Evolutionary conservation across 2,329 filamentous ascomycete species (phyloP).

Genomic region (Paecilomyces niveus): DNA sequence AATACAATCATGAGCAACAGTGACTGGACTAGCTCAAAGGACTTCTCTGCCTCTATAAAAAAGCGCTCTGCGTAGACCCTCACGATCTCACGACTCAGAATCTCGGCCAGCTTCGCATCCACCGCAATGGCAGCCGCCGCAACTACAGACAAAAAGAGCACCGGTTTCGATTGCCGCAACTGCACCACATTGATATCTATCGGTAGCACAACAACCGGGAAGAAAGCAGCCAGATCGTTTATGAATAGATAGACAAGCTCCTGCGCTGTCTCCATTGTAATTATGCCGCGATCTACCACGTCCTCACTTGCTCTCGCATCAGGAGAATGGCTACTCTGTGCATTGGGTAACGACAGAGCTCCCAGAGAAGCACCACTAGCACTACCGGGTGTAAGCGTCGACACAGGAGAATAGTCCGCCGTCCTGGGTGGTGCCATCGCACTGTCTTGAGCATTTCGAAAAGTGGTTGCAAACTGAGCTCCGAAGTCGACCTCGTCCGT

Average conservation of each 20-base stretch:
- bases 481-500: conserved; percentile 16
- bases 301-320: conserved; percentile 15
- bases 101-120: conserved; percentile 34
- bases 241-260: conserved; percentile 25
- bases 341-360: conserved; percentile 12
- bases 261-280: conserved; percentile 23
- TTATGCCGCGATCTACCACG: conserved; percentile 24
- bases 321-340: conserved; percentile 11
- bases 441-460: conserved; percentile 14
- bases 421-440: conserved; percentile 8
- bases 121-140: conserved; percentile 56
- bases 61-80: conserved; percentile 42
- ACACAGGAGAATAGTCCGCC: conserved; percentile 19
- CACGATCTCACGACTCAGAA: conserved; percentile 43
- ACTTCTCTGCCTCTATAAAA: conserved; percentile 45
- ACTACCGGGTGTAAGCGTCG: conserved; percentile 11
- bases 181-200: conserved; percentile 21
- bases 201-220: conserved; percentile 23
- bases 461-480: conserved; percentile 12
- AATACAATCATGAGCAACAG: conserved; percentile 43
- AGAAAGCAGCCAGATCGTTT: conserved; percentile 21
- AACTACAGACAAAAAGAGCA: conserved; percentile 65
- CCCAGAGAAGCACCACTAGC: conserved; percentile 13
- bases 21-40: conserved; percentile 46
- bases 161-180: conserved; percentile 44